Conservation (phyloP, 805 yeast genomes). For the Debaryomyces hansenii region DNA sequence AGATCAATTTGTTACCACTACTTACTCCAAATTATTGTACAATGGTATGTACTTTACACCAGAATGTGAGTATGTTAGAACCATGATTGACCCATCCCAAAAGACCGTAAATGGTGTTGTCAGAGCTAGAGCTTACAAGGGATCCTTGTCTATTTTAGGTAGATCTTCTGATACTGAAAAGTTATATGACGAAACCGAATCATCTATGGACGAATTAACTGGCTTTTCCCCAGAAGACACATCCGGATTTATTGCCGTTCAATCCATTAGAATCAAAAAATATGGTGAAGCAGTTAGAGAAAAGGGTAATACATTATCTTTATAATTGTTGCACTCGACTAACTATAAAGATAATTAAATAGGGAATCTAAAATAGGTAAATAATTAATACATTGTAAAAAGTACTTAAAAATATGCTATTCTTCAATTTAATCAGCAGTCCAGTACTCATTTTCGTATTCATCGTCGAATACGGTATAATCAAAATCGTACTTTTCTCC, state of each 20-base stretch:
- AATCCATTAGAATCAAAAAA: conserved; percentile 97
- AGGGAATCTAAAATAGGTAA: not conserved
- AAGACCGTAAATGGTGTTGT: conserved; percentile 94
- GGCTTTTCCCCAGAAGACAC: conserved; percentile 98
- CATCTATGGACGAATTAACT: conserved; percentile 98
- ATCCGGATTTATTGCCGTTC: conserved; percentile 95
- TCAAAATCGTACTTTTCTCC: conserved; percentile 33
- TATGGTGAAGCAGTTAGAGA: conserved; percentile 94
- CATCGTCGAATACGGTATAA: conserved; percentile 4
- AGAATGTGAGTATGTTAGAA: conserved; percentile 93
- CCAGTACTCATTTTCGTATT: not conserved
- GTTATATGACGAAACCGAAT: conserved; percentile 95
- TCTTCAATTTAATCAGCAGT: too few relatives aligned
- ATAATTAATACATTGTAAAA: not conserved
- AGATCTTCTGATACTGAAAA: conserved; percentile 95
- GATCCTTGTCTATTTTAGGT: conserved; percentile 79
- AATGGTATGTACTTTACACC: conserved; percentile 98
- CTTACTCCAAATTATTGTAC: conserved; percentile 87
- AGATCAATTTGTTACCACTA: conserved; percentile 92
- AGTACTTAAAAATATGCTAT: not conserved
- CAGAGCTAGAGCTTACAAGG: conserved; percentile 92
- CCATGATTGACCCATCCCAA: conserved; percentile 94
- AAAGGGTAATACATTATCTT: conserved; percentile 55
- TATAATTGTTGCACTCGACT: conserved; percentile 25
- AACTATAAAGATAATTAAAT: not conserved